Evolutionary conservation across 768 basidiomycete species (phyloP), one percentile per base, ranked within the genome.

Genomic region (Suillus subluteus): DNA sequence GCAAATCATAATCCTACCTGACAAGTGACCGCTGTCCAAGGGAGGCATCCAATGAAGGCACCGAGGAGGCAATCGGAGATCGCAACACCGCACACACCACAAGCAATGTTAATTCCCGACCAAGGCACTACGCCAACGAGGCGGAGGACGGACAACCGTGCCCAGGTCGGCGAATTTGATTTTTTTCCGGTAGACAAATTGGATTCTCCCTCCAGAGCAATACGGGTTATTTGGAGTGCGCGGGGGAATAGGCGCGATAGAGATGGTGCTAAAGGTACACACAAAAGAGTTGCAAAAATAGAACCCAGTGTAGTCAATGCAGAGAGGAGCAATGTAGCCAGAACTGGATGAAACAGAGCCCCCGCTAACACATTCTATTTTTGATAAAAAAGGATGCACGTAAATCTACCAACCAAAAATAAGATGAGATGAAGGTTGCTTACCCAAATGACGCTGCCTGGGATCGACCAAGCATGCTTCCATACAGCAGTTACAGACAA

Each of bases 391-490:
- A 58, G 56, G 62, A 52, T 52, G 55, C 54, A 59, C 4, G 40
- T 32, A 61, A 61, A 21, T 61, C 11, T 67, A 37, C 74, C 52
- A 74, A 65, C 69, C 68, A 67, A 68, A 63, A 65, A 69, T 67
- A 35, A 52, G 30, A 63, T 32, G 26, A 63, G 32, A 26, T 43
- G 32, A 7, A 38, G 21, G 26, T 62, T 11, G 82, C 89, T 65
- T 68, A 93, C 93, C 91, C 96, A 90, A 59, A 97, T 84, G 58
- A 97, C 95, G 70, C 94, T 95, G 8, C 96, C 96, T 11, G 96
- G 96, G 66, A 98, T 87, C 67, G 94, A 96, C 96, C 96, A 98
- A 4, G 96, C 95, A 76, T 98, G 96, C 79, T 96, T 98, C 95
- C 95, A 98, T 37, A 95, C 81, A 5, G 94, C 93, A 21, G 91